Percentiles rank a stretch among this genome's conserved stretches.
These are phyloP conservation scores for Terfezia boudieri DNA, from an alignment of 495 filamentous ascomycete species.

Conservation along the genomic window DNA sequence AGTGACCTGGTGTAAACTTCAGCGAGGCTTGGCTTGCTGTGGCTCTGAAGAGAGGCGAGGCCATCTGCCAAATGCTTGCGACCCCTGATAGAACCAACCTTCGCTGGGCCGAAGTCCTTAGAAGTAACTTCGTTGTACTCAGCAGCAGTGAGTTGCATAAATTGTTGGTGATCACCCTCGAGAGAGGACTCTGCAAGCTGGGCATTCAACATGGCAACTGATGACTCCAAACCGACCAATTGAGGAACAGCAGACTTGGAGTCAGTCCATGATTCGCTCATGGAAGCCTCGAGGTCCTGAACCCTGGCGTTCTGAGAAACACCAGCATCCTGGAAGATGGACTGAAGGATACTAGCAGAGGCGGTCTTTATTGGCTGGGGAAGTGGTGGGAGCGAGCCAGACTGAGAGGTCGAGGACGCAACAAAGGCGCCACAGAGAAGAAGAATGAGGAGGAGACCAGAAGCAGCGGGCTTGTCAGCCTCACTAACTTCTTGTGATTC, in stretches of 20 bases:
- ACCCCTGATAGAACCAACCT: constrained; percentile 27
- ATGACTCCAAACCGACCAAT: constrained; percentile 19
- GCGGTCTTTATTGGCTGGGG: constrained; percentile 85
- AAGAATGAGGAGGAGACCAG: constrained; percentile 49
- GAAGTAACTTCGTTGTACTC: constrained; percentile 77
- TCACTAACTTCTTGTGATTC: constrained; percentile 33
- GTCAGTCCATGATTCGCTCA: constrained; percentile 13
- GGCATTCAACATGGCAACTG: constrained; percentile 15
- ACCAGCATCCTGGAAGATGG: constrained; percentile 62
- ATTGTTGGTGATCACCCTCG: constrained; percentile 72
- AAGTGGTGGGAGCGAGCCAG: constrained; percentile 54
- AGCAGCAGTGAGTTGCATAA: constrained; percentile 61
- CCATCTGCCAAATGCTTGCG: constrained; percentile 63
- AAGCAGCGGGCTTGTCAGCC: constrained; percentile 40
- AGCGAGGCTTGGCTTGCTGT: constrained; percentile 41
- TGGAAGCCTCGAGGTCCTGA: constrained; percentile 12
- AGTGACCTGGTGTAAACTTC: constrained; percentile 85
- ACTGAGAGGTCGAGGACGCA: constrained; percentile 49
- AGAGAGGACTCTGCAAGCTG: constrained; percentile 35
- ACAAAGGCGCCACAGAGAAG: constrained; percentile 94
- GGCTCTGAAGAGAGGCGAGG: constrained; percentile 52
- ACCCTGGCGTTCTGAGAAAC: constrained; percentile 22
- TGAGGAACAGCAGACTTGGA: constrained; percentile 17
- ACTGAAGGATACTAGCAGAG: constrained; percentile 72
- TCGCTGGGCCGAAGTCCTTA: constrained; percentile 36